Evolutionary conservation across 2,329 filamentous ascomycete genomes (phyloP), one percentile per base, ranked within the genome.

Genomic region (Fusarium sp.): DNA sequence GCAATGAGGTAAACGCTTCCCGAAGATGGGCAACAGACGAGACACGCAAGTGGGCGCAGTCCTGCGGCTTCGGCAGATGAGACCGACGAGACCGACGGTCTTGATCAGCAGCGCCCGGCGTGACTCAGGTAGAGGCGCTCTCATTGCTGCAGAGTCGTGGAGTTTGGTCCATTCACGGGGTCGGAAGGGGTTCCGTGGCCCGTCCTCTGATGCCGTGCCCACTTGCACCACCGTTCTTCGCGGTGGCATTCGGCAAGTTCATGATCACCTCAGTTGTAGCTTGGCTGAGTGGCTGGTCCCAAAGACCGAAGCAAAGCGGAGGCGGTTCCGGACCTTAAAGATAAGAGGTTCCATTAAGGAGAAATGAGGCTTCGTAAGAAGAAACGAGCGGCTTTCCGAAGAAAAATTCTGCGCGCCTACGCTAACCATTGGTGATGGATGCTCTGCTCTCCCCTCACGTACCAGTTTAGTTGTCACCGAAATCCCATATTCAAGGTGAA

Each of bases 11-110:
- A 44, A 29, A 58, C 23, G 27, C 54, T 58, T 58, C 36, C 65
- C 67, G 51, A 51, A 38, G 25, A 58, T 34, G 50, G 70, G 58
- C 51, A 60, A 67, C 49, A 54, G 60, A 64, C 34, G 59, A 59
- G 67, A 49, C 29, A 33, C 40, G 49, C 62, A 59, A 68, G 64
- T 54, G 59, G 65, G 55, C 31, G 54, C 36, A 46, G 42, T 31
- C 54, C 51, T 59, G 61, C 31, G 55, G 38, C 25, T 69, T 70
- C 68, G 68, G 68, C 68, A 70, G 68, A 69, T 71, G 65, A 71
- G 55, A 58, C 68, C 68, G 68, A 65, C 38, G 34, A 40, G 56
- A 40, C 67, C 67, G 67, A 58, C 68, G 64, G 68, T 50, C 55
- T 58, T 62, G 50, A 50, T 23, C 58, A 31, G 44, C 44, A 56